Conservation (phyloP, 192 early-diverging fungal species). For the Coemansia sp. region DNA sequence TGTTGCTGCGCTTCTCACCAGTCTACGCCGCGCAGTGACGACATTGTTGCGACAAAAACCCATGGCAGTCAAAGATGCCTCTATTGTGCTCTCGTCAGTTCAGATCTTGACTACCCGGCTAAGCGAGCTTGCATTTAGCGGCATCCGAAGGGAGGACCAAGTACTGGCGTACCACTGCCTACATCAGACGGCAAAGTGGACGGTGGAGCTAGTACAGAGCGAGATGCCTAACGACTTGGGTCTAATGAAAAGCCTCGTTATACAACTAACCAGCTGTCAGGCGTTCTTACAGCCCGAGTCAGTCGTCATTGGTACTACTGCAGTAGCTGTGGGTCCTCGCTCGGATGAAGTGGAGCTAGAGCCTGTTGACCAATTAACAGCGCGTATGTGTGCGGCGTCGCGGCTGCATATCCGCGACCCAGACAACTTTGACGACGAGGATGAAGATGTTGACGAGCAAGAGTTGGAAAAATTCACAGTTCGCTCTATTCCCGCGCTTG, state of each 20-base stretch:
- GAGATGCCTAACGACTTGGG: constrained; percentile 29
- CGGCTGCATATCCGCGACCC: constrained; percentile 10
- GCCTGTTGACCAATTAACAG: constrained; percentile 18
- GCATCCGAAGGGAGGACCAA: neutral
- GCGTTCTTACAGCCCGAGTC: constrained; percentile 21
- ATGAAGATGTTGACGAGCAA: constrained; percentile 21
- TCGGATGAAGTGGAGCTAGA: constrained; percentile 31
- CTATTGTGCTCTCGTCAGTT: constrained; percentile 12
- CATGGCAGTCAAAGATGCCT: constrained; percentile 18
- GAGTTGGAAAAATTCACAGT: constrained; percentile 24
- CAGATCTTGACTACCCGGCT: constrained; percentile 10
- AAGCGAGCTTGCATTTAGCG: neutral
- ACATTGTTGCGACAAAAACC: constrained; percentile 25
- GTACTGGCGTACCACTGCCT: constrained; percentile 6
- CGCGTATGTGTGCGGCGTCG: constrained; percentile 25
- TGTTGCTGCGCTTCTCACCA: constrained; percentile 7
- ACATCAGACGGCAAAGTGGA: constrained; percentile 18
- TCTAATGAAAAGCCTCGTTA: constrained; percentile 18
- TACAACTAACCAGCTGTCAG: constrained; percentile 23
- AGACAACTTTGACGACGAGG: constrained; percentile 10
- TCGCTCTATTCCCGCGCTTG: constrained; percentile 33
- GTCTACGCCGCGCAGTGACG: constrained; percentile 18
- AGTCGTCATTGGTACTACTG: neutral
- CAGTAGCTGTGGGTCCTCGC: neutral
- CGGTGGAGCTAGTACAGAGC: constrained; percentile 11